Conservation (phyloP, 345 rosid species). For the Arabidopsis arenosa region DNA sequence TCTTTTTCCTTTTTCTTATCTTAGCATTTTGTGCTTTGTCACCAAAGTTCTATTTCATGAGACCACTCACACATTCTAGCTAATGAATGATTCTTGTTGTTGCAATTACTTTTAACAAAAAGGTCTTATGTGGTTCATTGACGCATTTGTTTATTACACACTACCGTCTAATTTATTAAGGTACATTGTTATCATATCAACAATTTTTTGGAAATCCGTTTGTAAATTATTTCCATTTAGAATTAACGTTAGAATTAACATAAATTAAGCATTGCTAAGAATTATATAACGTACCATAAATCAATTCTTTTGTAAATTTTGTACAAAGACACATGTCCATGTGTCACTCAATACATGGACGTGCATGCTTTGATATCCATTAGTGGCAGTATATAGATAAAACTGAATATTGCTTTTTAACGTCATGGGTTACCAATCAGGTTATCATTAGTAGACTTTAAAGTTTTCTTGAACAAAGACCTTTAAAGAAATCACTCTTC, state of each 20-base stretch:
- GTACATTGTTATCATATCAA: not conserved
- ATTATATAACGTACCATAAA: not conserved
- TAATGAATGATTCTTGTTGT: conserved; percentile 12
- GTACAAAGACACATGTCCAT: not conserved
- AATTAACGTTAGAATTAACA: conserved; percentile 25
- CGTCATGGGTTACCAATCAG: conserved; percentile 14
- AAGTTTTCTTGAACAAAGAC: too few relatives aligned
- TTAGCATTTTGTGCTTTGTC: conserved; percentile 41
- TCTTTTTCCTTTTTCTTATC: conserved; percentile 27
- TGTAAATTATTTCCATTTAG: too few relatives aligned
- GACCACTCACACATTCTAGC: conserved; percentile 25
- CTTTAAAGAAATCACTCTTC: too few relatives aligned
- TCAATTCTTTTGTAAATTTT: not conserved
- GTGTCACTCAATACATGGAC: conserved; percentile 14
- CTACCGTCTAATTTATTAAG: not conserved
- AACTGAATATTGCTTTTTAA: conserved; percentile 23
- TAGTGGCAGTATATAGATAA: conserved; percentile 10
- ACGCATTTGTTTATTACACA: conserved; percentile 13
- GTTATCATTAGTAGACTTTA: conserved; percentile 14
- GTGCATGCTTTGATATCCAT: conserved; percentile 9
- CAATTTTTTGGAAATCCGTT: not conserved
- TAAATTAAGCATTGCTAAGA: not conserved
- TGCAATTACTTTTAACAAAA: conserved; percentile 9
- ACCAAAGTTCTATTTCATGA: conserved; percentile 26
- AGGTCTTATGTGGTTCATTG: conserved; percentile 28